These are phyloP conservation scores for Volvox carteri DNA, from an alignment of 163 green algal species.

Conservation along the genomic window DNA sequence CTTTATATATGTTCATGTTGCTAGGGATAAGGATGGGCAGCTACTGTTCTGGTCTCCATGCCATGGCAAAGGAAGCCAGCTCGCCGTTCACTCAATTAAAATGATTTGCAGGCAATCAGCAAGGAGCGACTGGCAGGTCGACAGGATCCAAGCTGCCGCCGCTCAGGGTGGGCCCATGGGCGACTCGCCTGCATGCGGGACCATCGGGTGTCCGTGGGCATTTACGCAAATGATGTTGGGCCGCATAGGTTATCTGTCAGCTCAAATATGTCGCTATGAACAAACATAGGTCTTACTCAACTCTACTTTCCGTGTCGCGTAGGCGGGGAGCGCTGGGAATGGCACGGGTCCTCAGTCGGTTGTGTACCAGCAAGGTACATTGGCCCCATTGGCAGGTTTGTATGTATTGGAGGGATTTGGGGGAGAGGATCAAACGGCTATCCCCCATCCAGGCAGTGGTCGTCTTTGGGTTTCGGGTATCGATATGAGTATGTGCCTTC, in stretches of 20 bases:
- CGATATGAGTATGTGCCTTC: too few relatives aligned
- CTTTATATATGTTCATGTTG: neutral
- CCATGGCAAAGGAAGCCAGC: neutral
- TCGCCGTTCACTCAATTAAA: neutral
- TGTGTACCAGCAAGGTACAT: neutral
- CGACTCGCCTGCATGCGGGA: neutral
- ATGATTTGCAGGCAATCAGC: slow-evolving; percentile 10
- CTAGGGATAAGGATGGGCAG: neutral
- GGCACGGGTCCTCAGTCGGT: neutral
- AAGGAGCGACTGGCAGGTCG: neutral
- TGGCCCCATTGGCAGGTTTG: too few relatives aligned
- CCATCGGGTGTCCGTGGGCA: too few relatives aligned
- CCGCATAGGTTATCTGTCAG: neutral
- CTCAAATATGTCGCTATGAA: neutral
- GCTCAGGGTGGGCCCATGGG: slow-evolving; percentile 24
- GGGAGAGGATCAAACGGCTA: too few relatives aligned
- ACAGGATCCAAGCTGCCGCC: slow-evolving; percentile 22
- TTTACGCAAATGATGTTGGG: too few relatives aligned
- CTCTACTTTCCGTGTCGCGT: neutral
- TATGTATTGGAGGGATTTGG: too few relatives aligned
- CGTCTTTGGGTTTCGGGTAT: too few relatives aligned
- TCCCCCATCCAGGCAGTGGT: too few relatives aligned
- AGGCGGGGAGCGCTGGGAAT: slow-evolving; percentile 27
- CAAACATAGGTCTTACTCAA: neutral
- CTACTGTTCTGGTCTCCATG: slow-evolving; percentile 8